Conservation (phyloP, 169 alveolate species). For the Cardiosporidium cionae region DNA sequence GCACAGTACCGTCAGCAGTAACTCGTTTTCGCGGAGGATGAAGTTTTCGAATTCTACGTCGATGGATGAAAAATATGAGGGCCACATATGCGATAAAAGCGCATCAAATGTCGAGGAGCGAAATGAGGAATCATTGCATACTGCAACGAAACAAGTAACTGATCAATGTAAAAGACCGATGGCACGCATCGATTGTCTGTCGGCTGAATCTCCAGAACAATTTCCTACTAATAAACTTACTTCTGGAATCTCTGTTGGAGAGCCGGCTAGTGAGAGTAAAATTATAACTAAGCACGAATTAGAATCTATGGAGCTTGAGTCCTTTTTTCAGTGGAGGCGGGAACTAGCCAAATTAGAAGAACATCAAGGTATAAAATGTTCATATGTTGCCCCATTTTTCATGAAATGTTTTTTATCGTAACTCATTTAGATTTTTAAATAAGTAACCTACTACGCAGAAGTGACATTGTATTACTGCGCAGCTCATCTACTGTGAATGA, state of each 20-base stretch:
- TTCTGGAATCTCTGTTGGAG: background rate
- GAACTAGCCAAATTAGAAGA: slow-evolving; percentile 26
- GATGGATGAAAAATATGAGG: background rate
- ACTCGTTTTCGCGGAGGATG: background rate
- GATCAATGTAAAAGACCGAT: background rate
- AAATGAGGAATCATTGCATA: background rate
- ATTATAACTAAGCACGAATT: slow-evolving; percentile 14
- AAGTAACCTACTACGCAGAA: no score
- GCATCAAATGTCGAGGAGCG: background rate
- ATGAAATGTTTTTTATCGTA: no score
- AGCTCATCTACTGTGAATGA: no score
- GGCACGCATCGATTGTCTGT: background rate
- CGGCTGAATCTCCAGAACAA: background rate
- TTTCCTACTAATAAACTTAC: no score
- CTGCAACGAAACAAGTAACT: background rate
- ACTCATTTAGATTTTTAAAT: no score
- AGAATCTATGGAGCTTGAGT: slow-evolving; percentile 15
- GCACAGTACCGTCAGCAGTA: no score
- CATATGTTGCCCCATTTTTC: no score
- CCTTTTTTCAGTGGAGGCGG: slow-evolving; percentile 34
- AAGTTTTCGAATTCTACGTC: no score
- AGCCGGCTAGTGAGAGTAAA: no score
- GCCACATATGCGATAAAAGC: background rate
- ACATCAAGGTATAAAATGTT: no score
- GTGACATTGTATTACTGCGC: no score